Conservation (phyloP, 2,329 filamentous ascomycete genomes). For the Nemania abortiva region DNA sequence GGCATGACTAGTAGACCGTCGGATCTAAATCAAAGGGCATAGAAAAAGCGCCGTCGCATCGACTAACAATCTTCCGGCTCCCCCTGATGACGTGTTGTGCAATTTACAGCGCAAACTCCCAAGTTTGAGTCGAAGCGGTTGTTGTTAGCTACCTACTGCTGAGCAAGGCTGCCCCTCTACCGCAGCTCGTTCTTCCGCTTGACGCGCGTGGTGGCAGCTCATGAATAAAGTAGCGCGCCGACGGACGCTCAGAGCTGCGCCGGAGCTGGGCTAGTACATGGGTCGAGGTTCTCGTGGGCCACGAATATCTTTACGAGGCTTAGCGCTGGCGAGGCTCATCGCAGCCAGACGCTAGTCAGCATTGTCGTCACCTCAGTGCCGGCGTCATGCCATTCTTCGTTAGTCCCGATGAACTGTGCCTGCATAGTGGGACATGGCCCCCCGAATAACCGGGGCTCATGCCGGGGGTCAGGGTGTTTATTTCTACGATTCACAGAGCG, state of each 20-base stretch:
- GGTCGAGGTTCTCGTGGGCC: background rate
- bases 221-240: slow-evolving; percentile 3
- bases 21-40: background rate
- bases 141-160: too few species aligned
- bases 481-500: background rate
- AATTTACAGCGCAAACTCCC: background rate
- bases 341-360: background rate
- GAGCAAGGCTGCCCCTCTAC: background rate
- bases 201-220: background rate
- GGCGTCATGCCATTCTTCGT: slow-evolving; percentile 7
- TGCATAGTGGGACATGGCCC: background rate
- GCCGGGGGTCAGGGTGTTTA: background rate
- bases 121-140: background rate
- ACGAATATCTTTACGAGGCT: background rate
- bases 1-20: background rate
- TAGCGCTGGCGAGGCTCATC: slow-evolving; percentile 9
- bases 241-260: background rate
- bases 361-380: slow-evolving; percentile 12
- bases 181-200: background rate
- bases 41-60: background rate
- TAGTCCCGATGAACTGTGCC: background rate
- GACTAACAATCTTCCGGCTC: background rate
- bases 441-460: background rate
- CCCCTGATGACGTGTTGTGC: slow-evolving; percentile 3
- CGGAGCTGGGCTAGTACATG: background rate